Evolutionary conservation across 2,329 filamentous ascomycete genomes (phyloP).

Genomic region (Sporothrix pseudoabietina): DNA sequence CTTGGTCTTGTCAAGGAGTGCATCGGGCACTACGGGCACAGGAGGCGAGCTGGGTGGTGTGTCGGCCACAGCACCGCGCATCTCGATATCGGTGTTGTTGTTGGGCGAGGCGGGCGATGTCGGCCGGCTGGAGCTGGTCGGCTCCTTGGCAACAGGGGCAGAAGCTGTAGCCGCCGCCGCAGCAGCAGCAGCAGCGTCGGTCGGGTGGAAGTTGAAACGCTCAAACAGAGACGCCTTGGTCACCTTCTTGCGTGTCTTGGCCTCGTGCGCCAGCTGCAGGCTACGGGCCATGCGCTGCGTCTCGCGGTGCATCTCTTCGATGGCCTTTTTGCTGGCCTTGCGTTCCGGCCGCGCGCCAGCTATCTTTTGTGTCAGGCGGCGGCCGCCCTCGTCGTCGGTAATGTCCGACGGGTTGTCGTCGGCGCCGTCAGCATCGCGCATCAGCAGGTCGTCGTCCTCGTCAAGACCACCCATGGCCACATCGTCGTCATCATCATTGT

Average conservation of each 20-base stretch:
- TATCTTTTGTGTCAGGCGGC: constrained; percentile 64
- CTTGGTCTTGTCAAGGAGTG: constrained; percentile 13
- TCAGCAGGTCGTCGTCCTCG: constrained; percentile 42
- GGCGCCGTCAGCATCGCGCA: constrained; percentile 50
- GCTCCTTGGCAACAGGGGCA: constrained; percentile 40
- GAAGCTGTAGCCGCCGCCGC: background rate
- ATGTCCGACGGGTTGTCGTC: constrained; percentile 57
- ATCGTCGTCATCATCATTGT: constrained; percentile 46
- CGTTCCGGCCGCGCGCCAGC: constrained; percentile 55
- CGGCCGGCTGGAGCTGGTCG: constrained; percentile 59
- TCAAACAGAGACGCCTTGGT: constrained; percentile 80
- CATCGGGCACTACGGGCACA: constrained; percentile 11
- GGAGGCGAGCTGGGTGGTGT: constrained; percentile 75
- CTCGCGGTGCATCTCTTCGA: constrained; percentile 93
- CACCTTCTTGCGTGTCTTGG: constrained; percentile 88
- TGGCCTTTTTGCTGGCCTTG: constrained; percentile 90
- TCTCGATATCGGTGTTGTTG: constrained; percentile 54
- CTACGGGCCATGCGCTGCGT: constrained; percentile 88
- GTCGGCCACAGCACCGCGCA: background rate
- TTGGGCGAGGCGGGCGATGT: constrained; percentile 52
- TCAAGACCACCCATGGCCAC: constrained; percentile 40
- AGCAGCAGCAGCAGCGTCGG: constrained; percentile 39
- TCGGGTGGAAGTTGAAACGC: constrained; percentile 72
- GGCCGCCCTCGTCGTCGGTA: constrained; percentile 64
- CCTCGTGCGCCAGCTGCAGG: constrained; percentile 88